A percentile compares a stretch with the other conserved stretches of the same genome.
Evolutionary conservation across 768 basidiomycete genomes (phyloP).

Genomic region (Dioszegia aurantiaca): DNA sequence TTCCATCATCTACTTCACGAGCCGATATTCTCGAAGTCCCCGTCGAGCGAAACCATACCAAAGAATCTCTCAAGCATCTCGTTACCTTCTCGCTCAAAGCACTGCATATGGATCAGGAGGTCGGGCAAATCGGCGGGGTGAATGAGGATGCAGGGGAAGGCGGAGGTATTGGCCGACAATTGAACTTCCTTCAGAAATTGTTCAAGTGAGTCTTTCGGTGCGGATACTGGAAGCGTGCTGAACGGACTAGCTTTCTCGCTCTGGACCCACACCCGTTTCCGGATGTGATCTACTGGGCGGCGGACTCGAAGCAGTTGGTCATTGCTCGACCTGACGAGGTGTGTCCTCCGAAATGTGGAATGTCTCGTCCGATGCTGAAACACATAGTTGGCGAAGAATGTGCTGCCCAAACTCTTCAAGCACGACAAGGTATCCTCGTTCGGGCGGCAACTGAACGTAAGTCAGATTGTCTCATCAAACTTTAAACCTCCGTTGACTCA

Average conservation of each 20-base stretch:
- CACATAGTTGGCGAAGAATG: slow-evolving; percentile 39
- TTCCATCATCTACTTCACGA: too few relatives aligned
- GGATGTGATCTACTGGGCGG: slow-evolving; percentile 51
- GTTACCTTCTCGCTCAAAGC: too few relatives aligned
- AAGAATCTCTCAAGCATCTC: too few relatives aligned
- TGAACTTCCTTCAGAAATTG: slow-evolving; percentile 50
- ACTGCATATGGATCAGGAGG: slow-evolving; percentile 7
- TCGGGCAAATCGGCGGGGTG: neutral
- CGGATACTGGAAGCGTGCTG: too few relatives aligned
- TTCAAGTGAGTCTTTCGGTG: slow-evolving; percentile 47
- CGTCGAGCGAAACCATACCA: too few relatives aligned
- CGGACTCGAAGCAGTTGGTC: slow-evolving; percentile 47
- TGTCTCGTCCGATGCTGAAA: neutral
- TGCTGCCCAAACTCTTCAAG: slow-evolving; percentile 50
- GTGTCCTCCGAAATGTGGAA: slow-evolving; percentile 7
- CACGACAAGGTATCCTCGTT: slow-evolving; percentile 51
- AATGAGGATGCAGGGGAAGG: too few relatives aligned
- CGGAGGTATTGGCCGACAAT: slow-evolving; percentile 23
- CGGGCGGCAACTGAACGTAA: slow-evolving; percentile 50
- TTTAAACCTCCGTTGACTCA: slow-evolving; percentile 10
- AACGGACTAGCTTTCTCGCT: slow-evolving; percentile 38
- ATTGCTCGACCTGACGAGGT: slow-evolving; percentile 47
- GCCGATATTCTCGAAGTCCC: too few relatives aligned
- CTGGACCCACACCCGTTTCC: slow-evolving; percentile 43
- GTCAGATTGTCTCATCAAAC: slow-evolving; percentile 12